Evolutionary conservation across 169 alveolate species (phyloP), one percentile per base, ranked within the genome.

Genomic region (Plasmodium adleri): DNA sequence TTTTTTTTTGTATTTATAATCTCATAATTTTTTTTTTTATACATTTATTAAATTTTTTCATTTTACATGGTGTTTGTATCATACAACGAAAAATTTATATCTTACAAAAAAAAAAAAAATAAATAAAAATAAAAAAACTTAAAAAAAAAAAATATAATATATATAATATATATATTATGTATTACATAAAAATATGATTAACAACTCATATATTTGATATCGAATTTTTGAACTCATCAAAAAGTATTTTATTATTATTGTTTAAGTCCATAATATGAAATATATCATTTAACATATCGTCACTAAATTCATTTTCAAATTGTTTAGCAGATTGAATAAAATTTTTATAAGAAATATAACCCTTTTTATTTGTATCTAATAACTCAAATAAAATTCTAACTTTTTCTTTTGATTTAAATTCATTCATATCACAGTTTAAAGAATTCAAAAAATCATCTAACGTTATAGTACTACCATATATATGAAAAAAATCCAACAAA

Each of bases 351-450:
- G 91, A 28, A 68, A 83, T 63, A 60, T 45, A 83, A 5, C 91
- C 91, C 50, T 62, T 68, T 20, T 68, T 68, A 62, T 72, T 68
- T 17, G 72, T 22, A 17, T 83, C 91, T 15, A 83, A 17, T 12
- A 83, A 28, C 10, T 83, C 71, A 60, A 83, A 83, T 63, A 83
- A 56, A 24, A 4, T 68, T 68, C n/a, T 58, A 1, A 83, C 70
- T 39, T 83, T 83, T 26, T 83, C 91, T 72, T 60, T 83, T 13
- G 91, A 83, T 49, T 83, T 83, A 49, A 83, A 83, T 28, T 83
- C 63, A 58, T 83, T 83, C 7, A 83, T 83, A 17, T 83, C 91
- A 83, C 91, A 83, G 22, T 83, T 83, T 47, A 83, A 63, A 28
- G 47, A 39, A 0, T 17, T 20, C 59, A 83, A 49, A 72, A 83